Evolutionary conservation across 495 filamentous ascomycete genomes (phyloP).

Genomic region (Cercophora samala): DNA sequence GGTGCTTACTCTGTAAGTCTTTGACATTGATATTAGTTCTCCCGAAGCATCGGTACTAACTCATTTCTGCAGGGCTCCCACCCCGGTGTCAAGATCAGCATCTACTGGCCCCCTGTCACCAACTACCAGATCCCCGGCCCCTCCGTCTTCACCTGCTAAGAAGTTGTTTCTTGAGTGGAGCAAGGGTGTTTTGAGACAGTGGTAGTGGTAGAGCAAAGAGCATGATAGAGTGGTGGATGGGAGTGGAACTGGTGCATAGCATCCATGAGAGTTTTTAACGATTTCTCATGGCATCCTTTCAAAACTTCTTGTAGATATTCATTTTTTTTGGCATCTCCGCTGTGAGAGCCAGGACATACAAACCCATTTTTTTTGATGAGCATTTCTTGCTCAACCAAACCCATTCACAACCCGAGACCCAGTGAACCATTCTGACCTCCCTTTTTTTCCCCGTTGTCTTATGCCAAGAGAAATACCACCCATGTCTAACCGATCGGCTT

Average conservation of each 20-base stretch:
- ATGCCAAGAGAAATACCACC: neutral
- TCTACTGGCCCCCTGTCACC: constrained; percentile 43
- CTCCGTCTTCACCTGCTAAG: constrained; percentile 33
- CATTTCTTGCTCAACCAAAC: neutral
- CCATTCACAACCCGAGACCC: no score
- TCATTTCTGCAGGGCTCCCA: constrained; percentile 27
- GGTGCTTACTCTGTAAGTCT: constrained; percentile 39
- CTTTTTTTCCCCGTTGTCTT: neutral
- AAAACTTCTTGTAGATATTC: constrained; percentile 4
- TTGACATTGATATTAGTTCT: neutral
- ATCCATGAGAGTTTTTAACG: neutral
- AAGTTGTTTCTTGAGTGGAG: neutral
- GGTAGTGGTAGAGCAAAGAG: neutral
- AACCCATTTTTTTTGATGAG: neutral
- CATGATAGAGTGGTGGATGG: constrained; percentile 1
- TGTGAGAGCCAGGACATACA: neutral
- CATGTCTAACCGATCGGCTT: neutral
- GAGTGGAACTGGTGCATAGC: neutral
- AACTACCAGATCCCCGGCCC: constrained; percentile 42
- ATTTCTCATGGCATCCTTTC: neutral
- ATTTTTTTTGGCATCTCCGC: neutral
- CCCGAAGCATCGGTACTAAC: neutral
- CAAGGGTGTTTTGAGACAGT: neutral
- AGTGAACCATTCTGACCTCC: no score
- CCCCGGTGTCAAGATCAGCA: constrained; percentile 48